Evolutionary conservation across 2,329 filamentous ascomycete species (phyloP).

Genomic region (Fonsecaea multimorphosa): DNA sequence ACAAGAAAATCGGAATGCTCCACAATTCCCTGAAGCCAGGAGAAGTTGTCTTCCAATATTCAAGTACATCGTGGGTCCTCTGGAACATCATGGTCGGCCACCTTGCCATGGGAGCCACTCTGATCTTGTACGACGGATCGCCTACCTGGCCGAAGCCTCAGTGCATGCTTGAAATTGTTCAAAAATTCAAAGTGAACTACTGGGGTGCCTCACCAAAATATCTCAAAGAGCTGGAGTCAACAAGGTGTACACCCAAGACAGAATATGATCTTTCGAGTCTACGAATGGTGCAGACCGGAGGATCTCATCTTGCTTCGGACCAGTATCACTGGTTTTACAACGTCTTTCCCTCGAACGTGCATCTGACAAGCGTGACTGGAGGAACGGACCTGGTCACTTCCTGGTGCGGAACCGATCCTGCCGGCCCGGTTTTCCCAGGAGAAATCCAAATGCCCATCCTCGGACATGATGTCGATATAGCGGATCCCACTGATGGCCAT

Average conservation of each 20-base stretch:
- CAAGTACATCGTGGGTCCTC: constrained; percentile 54
- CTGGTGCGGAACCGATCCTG: constrained; percentile 43
- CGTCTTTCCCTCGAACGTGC: constrained; percentile 23
- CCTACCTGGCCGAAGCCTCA: constrained; percentile 73
- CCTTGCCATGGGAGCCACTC: constrained; percentile 64
- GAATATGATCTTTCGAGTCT: constrained; percentile 49
- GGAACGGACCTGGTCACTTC: constrained; percentile 44
- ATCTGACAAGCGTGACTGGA: constrained; percentile 39
- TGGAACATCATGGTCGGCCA: constrained; percentile 59
- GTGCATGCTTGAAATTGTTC: constrained; percentile 54
- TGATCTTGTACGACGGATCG: constrained; percentile 78
- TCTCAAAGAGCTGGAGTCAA: constrained; percentile 73
- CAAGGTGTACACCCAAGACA: constrained; percentile 61
- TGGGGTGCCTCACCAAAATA: constrained; percentile 78
- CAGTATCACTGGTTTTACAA: constrained; percentile 20
- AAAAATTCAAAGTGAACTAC: constrained; percentile 63
- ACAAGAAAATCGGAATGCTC: constrained; percentile 64
- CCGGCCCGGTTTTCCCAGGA: constrained; percentile 67
- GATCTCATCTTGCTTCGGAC: constrained; percentile 23
- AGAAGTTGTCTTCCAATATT: constrained; percentile 55
- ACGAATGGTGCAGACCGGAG: constrained; percentile 22
- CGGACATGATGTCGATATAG: constrained; percentile 47
- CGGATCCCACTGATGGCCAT: constrained; percentile 22
- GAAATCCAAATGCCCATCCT: constrained; percentile 61
- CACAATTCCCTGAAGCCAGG: constrained; percentile 53